Base-by-base conservation (phyloP, 1,139 yeast genomes). In the Debaryomyces subglobosus region DNA sequence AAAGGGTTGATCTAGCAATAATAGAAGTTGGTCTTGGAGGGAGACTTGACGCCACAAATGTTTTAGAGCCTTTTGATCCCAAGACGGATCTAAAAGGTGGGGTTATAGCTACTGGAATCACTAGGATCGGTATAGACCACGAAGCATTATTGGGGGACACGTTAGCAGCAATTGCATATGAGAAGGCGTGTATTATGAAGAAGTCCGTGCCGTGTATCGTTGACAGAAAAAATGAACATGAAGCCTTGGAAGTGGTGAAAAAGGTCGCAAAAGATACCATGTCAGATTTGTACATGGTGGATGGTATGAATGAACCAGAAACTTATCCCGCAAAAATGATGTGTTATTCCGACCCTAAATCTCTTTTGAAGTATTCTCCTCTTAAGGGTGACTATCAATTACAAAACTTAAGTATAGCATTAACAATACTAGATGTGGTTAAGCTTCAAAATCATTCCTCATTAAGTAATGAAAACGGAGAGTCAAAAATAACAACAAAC, bases 1-100 rank as follows among this genome's bases (percentile, higher is more conserved):
- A 77, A 43, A 67, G 74, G 10, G 86, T 90, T 2, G 83, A 85
- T 32, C 68, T 87, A 53, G 96, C 96, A 0, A 81, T 91, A 1
- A 69, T 92, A 29, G 98, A 92, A 62, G 97, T 90, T 2, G 98
- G 98, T 0, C 71, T 92, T 5, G 98, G 98, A 2, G 98, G 98
- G 0, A 65, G 89, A 37, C 65, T 85, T 33, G 98, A 92, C 67
- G 91, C 97, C 1, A 92, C 98, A 0, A 92, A 92, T 68, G 89
- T 73, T 2, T 59, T 77, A 30, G 54, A 53, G 13, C 85, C 53
- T 47, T 79, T 47, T 25, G 24, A 32, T 3, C 60, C 9, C 6
- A 35, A 53, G 3, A 41, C 44, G 8, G 29, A 39, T 36, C 7
- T 38, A 30, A 36, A 53, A 20, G 60, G 59, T 18, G 83, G 82